Evolutionary conservation across 768 basidiomycete genomes (phyloP).

Genomic region (Collybiopsis luxurians): DNA sequence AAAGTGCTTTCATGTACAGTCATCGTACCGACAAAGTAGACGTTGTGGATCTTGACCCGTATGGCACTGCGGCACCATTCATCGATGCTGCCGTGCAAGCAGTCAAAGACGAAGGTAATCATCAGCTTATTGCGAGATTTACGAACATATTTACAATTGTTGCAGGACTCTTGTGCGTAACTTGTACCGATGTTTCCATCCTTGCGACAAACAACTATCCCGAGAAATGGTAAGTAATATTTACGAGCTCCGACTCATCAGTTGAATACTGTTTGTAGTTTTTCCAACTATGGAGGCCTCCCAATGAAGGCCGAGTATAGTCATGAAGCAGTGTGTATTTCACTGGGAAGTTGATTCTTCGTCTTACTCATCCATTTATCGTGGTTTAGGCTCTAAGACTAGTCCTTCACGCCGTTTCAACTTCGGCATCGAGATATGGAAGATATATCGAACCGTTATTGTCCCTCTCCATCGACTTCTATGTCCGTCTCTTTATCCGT

Average conservation of each 20-base stretch:
- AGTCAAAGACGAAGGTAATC: slow-evolving; percentile 78
- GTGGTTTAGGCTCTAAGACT: slow-evolving; percentile 75
- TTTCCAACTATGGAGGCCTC: slow-evolving; percentile 93
- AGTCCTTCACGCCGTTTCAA: slow-evolving; percentile 82
- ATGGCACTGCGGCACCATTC: slow-evolving; percentile 96
- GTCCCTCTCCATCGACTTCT: slow-evolving; percentile 95
- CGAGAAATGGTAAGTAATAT: slow-evolving; percentile 80
- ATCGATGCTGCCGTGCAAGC: slow-evolving; percentile 92
- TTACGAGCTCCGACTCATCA: too few species aligned
- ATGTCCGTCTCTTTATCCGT: slow-evolving; percentile 88
- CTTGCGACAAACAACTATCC: slow-evolving; percentile 92
- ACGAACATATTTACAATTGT: background rate
- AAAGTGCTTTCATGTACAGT: slow-evolving; percentile 85
- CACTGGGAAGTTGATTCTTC: slow-evolving; percentile 4
- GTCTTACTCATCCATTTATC: background rate
- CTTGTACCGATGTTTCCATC: slow-evolving; percentile 94
- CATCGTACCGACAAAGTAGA: slow-evolving; percentile 86
- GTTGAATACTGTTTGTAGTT: background rate
- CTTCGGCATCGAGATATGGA: slow-evolving; percentile 89
- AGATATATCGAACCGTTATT: slow-evolving; percentile 87
- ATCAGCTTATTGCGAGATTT: background rate
- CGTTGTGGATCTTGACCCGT: slow-evolving; percentile 96
- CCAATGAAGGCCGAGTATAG: slow-evolving; percentile 91
- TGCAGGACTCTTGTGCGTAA: slow-evolving; percentile 86
- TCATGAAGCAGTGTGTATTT: slow-evolving; percentile 76